A percentile compares a stretch with the other conserved stretches of the same genome.
Evolutionary conservation across 805 yeast genomes (phyloP).

Genomic region (Starmerella kuoi): DNA sequence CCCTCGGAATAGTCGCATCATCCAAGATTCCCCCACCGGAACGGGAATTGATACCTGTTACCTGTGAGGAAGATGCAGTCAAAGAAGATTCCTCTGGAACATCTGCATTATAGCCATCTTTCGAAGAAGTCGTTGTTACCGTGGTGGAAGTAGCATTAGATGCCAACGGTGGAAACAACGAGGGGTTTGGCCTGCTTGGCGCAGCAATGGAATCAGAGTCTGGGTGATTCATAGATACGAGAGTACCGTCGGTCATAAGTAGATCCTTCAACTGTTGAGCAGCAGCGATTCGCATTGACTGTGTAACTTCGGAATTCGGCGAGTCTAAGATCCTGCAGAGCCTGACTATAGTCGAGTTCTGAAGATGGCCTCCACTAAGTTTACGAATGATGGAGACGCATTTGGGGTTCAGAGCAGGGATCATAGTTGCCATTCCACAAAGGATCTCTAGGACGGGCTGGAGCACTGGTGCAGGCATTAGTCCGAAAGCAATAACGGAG

Average conservation of each 20-base stretch:
- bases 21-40: slow-evolving; percentile 1
- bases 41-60: not conserved
- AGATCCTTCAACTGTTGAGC: slow-evolving; percentile 26
- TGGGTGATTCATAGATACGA: too few relatives aligned
- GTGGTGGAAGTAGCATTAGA: not conserved
- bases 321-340: slow-evolving; percentile 27
- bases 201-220: not conserved
- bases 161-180: not conserved
- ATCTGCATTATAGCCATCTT: not conserved
- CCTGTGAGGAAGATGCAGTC: not conserved
- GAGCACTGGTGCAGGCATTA: slow-evolving; percentile 35
- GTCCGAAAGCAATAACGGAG: slow-evolving; percentile 36
- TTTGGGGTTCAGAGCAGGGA: slow-evolving; percentile 29
- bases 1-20: not conserved
- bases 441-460: slow-evolving; percentile 34
- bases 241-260: slow-evolving; percentile 9
- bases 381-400: slow-evolving; percentile 34
- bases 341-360: slow-evolving; percentile 27
- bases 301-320: slow-evolving; percentile 22
- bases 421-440: slow-evolving; percentile 35
- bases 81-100: not conserved
- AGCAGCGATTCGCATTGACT: slow-evolving; percentile 30
- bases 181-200: not conserved
- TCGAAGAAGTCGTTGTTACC: not conserved
- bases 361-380: slow-evolving; percentile 32